These are phyloP conservation scores for Metschnikowia aberdeeniae DNA, from an alignment of 805 yeast genomes.

Conservation along the genomic window DNA sequence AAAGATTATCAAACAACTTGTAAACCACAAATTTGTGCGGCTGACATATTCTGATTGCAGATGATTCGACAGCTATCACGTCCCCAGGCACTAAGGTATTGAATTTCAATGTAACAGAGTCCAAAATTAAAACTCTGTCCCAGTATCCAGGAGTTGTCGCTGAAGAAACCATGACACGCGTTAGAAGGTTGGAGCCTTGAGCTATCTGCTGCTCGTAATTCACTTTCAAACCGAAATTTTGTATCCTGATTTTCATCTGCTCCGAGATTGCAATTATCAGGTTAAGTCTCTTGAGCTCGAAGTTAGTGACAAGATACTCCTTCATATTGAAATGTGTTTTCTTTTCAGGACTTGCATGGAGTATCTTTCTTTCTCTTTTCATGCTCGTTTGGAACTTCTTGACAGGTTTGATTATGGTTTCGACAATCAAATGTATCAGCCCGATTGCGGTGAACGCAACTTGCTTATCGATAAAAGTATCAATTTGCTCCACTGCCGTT, in stretches of 20 bases:
- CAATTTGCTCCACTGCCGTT: slow-evolving; percentile 15
- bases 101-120: slow-evolving; percentile 4
- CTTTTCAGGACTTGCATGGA: not conserved
- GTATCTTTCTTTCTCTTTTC: slow-evolving; percentile 18
- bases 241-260: slow-evolving; percentile 19
- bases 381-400: slow-evolving; percentile 21
- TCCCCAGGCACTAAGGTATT: slow-evolving; percentile 7
- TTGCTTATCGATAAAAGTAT: slow-evolving; percentile 24
- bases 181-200: slow-evolving; percentile 4
- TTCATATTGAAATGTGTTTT: not conserved
- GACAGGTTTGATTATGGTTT: slow-evolving; percentile 29
- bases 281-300: slow-evolving; percentile 10
- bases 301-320: slow-evolving; percentile 1
- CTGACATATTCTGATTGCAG: slow-evolving; percentile 29
- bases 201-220: not conserved
- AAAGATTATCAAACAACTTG: slow-evolving; percentile 36
- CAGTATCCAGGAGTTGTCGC: slow-evolving; percentile 9
- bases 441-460: slow-evolving; percentile 33
- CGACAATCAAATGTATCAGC: slow-evolving; percentile 27
- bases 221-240: slow-evolving; percentile 4
- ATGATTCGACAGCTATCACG: slow-evolving; percentile 14
- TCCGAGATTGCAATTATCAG: slow-evolving; percentile 12
- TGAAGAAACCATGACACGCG: slow-evolving; percentile 12
- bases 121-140: slow-evolving; percentile 16
- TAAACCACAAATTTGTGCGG: slow-evolving; percentile 38